Evolutionary conservation across 768 basidiomycete species (phyloP).

Genomic region (Pulveroboletus sp.): DNA sequence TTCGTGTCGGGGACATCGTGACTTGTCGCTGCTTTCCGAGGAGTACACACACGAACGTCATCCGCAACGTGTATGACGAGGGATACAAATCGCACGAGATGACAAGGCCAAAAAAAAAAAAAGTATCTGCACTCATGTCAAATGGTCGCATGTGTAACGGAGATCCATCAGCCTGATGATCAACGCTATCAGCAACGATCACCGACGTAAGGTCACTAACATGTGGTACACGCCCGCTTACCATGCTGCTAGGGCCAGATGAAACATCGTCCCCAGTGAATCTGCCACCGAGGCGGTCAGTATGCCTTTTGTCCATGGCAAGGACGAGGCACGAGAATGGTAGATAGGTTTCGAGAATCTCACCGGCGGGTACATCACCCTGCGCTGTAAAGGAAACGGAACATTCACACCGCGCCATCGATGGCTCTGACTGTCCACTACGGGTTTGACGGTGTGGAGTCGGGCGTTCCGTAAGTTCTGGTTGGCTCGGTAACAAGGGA

Average conservation of each 20-base stretch:
- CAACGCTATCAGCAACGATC: background rate
- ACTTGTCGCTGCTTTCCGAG: too few species aligned
- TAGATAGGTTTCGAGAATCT: background rate
- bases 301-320: background rate
- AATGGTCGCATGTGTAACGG: too few species aligned
- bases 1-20: too few species aligned
- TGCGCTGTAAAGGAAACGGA: too few species aligned
- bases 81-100: background rate
- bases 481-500: background rate
- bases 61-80: too few species aligned
- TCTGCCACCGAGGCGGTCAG: background rate
- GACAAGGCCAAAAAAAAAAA: background rate
- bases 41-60: too few species aligned
- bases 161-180: background rate
- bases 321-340: background rate
- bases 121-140: too few species aligned
- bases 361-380: too few species aligned
- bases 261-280: constrained; percentile 9
- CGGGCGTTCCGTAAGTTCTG: background rate
- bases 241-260: constrained; percentile 13
- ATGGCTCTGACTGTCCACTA: background rate
- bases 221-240: background rate
- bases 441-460: background rate
- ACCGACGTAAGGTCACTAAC: background rate
- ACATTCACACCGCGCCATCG: background rate